Base-by-base conservation (phyloP, 495 filamentous ascomycete genomes). In the Bacidia gigantensis region DNA sequence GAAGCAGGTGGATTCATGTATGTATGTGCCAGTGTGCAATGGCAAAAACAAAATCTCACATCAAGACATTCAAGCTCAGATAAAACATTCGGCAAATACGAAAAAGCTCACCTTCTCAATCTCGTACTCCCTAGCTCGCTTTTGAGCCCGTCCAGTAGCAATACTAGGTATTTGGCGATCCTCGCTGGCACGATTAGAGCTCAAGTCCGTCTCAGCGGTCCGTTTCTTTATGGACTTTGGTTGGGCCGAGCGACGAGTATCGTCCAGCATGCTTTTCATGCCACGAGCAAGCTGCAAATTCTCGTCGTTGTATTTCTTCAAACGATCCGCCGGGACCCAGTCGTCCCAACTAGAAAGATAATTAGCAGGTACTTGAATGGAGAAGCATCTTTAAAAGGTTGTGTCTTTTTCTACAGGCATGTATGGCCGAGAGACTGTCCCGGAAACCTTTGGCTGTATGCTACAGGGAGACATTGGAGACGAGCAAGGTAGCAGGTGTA, bases 291-390 rank as follows among this genome's bases (percentile, higher is more conserved):
- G 76, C 56, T 87, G 85, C 61, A 83, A 82, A 66, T 97, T 96
- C 69, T 97, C 92, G 35, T 94, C 87, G 32, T 81, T 94, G 66
- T 87, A 82, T 72, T 96, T 96, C 52, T 90, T 82, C 12, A 98
- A 81, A 50, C 92, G 87, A 65, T 97, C 92, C 65, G 90, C 81
- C 9, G 86, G 81, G 38, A 97, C 92, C 89, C 90, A 97, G 72
- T 98, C 92, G 71, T 98, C 92, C 92, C 92, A 98, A 43, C 85
- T 87, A 44, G 5, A 44, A 5, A n/a, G 7, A 7, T 22, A 44
- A 44, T 35, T 35, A 35, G 29, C 29, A 35, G 14, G 7, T 7
- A 35, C 29, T 35, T 14, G n/a, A n/a, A n/a, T n/a, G n/a, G n/a
- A n/a, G n/a, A n/a, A n/a, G n/a, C n/a, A n/a, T n/a, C n/a, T n/a